Evolutionary conservation across 148 eudicot species (phyloP).

Genomic region (Mesembryanthemum crystallinum): DNA sequence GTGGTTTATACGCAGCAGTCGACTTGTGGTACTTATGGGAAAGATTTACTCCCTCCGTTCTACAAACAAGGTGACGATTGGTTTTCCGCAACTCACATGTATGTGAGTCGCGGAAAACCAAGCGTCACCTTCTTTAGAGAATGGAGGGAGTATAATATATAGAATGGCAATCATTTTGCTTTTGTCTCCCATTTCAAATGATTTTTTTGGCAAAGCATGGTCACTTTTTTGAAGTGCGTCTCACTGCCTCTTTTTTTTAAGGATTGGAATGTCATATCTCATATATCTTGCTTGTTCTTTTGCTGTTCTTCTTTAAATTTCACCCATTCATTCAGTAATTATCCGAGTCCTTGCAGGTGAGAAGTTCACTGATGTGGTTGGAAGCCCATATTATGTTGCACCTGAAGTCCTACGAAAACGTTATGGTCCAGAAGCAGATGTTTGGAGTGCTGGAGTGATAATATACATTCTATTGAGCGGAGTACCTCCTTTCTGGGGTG

Average conservation of each 20-base stretch:
- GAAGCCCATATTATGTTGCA: conserved; percentile 94
- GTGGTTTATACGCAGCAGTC: neutral
- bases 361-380: conserved; percentile 77
- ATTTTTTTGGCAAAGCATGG: neutral
- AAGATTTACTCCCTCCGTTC: no score
- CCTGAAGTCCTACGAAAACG: conserved; percentile 78
- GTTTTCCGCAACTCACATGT: no score
- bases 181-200: neutral
- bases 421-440: conserved; percentile 86
- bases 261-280: neutral
- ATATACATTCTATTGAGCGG: conserved; percentile 76
- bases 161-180: neutral
- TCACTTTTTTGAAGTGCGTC: neutral
- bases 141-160: neutral
- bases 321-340: neutral
- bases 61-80: no score
- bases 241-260: neutral
- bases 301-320: neutral
- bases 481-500: conserved; percentile 94
- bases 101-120: no score
- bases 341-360: conserved; percentile 48
- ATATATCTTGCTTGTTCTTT: conserved; percentile 2
- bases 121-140: no score
- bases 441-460: conserved; percentile 93
- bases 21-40: neutral